Evolutionary conservation across 2,329 filamentous ascomycete genomes (phyloP).

Genomic region (Ophiostoma ulmi): DNA sequence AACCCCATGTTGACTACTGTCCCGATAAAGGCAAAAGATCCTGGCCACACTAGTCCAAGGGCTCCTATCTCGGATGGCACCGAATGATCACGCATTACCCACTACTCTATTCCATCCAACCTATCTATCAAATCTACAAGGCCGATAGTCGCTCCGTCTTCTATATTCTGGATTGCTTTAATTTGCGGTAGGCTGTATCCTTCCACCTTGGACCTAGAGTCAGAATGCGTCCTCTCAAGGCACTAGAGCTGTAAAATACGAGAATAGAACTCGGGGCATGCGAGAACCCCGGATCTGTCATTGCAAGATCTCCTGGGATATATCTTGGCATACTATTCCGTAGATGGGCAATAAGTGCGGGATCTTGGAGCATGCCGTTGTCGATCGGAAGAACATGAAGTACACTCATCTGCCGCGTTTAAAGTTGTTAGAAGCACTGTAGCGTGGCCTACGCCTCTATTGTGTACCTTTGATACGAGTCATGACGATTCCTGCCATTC

Average conservation of each 20-base stretch:
- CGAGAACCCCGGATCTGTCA: background rate
- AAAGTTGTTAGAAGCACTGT: background rate
- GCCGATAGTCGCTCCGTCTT: background rate
- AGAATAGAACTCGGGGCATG: background rate
- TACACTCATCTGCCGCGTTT: background rate
- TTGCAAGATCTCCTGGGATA: background rate
- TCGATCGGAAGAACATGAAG: background rate
- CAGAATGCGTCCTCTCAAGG: background rate
- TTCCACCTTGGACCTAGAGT: background rate
- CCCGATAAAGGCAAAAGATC: constrained; percentile 5
- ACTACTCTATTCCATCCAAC: background rate
- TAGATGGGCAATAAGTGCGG: background rate
- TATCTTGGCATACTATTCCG: background rate
- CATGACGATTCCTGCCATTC: background rate
- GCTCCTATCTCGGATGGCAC: constrained; percentile 9
- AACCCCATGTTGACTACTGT: background rate
- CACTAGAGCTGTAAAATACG: background rate
- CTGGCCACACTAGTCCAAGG: background rate
- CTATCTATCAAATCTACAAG: background rate
- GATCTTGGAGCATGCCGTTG: background rate
- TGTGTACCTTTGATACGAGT: background rate
- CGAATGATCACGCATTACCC: background rate
- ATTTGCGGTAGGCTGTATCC: too few relatives aligned
- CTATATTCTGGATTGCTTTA: too few relatives aligned
- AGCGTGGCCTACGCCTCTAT: background rate